Percentiles rank a stretch among this genome's conserved stretches.
These are phyloP conservation scores for Phaffomyces opuntiae DNA, from an alignment of 805 yeast genomes.

Conservation along the genomic window DNA sequence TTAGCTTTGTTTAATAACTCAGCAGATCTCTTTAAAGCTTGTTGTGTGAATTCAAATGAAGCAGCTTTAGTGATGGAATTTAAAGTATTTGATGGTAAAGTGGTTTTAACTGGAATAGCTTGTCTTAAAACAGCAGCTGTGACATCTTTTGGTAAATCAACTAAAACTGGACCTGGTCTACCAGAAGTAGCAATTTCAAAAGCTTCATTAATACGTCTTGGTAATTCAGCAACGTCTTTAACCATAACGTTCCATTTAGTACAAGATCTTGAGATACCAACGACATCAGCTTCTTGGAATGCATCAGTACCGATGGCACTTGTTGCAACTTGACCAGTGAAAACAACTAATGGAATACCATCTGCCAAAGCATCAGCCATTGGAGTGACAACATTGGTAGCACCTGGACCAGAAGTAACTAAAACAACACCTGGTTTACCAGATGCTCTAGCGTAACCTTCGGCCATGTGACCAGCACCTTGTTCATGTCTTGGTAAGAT, in stretches of 20 bases:
- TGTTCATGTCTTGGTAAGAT: conserved; percentile 96
- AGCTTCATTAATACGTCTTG: conserved; percentile 94
- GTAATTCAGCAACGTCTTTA: conserved; percentile 87
- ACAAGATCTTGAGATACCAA: conserved; percentile 95
- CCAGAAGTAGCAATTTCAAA: conserved; percentile 95
- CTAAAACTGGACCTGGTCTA: conserved; percentile 97
- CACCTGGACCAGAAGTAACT: conserved; percentile 99
- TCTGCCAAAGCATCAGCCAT: conserved; percentile 96
- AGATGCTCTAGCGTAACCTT: conserved; percentile 91
- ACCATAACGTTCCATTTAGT: conserved; percentile 99
- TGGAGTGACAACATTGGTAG: conserved; percentile 97
- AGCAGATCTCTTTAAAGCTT: conserved; percentile 73
- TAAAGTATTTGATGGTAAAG: conserved; percentile 67
- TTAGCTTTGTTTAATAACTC: conserved; percentile 73
- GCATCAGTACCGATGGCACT: conserved; percentile 96
- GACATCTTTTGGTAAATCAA: conserved; percentile 96
- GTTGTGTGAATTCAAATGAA: conserved; percentile 66
- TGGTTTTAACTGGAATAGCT: conserved; percentile 75
- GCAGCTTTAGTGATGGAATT: conserved; percentile 62
- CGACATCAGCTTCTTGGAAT: conserved; percentile 97
- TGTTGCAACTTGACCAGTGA: conserved; percentile 96
- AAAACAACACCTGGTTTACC: conserved; percentile 97
- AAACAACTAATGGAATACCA: conserved; percentile 95
- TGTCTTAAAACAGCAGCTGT: conserved; percentile 84
- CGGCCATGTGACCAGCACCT: conserved; percentile 99